phyloP scores from a whole-genome alignment of 352 stramenopile genomes.

The Halophytophthora polymorphica region DNA sequence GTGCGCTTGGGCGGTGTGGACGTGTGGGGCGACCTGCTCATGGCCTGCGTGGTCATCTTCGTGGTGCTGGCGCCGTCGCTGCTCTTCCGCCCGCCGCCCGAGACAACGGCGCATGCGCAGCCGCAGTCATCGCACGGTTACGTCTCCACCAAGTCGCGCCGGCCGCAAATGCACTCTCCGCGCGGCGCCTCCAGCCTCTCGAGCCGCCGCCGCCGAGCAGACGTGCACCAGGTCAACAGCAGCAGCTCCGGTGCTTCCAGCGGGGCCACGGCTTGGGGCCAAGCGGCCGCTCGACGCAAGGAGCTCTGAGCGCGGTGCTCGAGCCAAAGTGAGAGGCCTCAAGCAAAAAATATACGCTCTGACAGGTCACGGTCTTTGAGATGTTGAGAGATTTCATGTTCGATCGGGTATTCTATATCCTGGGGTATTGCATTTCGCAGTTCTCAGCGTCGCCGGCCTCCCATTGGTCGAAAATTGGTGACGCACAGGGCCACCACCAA shows the following conservation, averaged over 20 bases:
- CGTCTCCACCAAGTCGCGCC: not conserved
- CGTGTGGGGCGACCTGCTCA: constrained; percentile 53
- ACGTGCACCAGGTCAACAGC: constrained; percentile 6
- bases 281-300: no score
- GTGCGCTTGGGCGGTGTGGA: constrained; percentile 12
- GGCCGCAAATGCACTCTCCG: not conserved
- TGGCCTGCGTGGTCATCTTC: constrained; percentile 61
- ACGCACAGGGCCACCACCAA: not conserved
- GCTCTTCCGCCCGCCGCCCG: constrained; percentile 36
- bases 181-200: constrained; percentile 2
- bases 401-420: constrained; percentile 9
- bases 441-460: not conserved
- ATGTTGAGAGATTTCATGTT: not conserved
- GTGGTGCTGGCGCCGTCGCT: constrained; percentile 61
- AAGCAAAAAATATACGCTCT: not conserved
- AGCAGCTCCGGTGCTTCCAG: constrained; percentile 2
- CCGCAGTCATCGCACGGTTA: not conserved
- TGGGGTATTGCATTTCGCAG: not conserved
- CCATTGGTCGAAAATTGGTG: constrained; percentile 1
- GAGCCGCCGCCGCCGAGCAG: constrained; percentile 4
- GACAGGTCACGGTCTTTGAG: not conserved
- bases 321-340: no score
- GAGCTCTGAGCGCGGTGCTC: no score
- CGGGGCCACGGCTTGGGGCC: not conserved
- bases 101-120: not conserved